A percentile compares a stretch with the other conserved stretches of the same genome.
Evolutionary conservation across 306 rosid species (phyloP).

Genomic region (Spatholobus suberectus): DNA sequence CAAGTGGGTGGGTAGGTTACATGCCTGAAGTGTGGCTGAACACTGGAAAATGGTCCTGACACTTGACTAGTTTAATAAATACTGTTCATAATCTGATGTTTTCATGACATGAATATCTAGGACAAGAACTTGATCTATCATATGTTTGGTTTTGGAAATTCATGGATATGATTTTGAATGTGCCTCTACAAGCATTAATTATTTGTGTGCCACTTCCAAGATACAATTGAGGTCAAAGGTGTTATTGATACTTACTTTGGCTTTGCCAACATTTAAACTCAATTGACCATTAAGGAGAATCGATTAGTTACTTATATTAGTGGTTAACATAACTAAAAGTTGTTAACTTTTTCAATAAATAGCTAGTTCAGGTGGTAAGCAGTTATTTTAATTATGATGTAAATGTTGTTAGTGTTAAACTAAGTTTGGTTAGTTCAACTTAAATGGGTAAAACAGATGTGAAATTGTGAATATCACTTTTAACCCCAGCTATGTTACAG

Average conservation of each 20-base stretch:
- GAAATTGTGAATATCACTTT: not conserved
- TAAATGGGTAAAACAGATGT: not conserved
- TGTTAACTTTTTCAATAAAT: not conserved
- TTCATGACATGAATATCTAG: conserved; percentile 32
- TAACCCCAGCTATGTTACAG: not conserved
- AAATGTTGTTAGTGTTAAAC: not conserved
- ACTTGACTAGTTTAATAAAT: conserved; percentile 27
- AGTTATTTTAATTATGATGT: conserved; percentile 17
- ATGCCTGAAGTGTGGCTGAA: conserved; percentile 23
- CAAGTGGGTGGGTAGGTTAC: not conserved
- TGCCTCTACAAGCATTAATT: conserved; percentile 28
- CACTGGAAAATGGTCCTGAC: conserved; percentile 24
- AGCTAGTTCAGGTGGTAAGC: not conserved
- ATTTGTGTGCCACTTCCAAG: not conserved
- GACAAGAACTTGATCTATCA: conserved; percentile 13
- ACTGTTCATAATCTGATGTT: conserved; percentile 30
- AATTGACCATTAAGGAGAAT: conserved; percentile 18
- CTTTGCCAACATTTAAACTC: not conserved
- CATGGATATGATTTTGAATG: conserved; percentile 32
- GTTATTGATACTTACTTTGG: not conserved
- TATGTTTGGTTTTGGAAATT: conserved; percentile 25
- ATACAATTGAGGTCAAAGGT: conserved; percentile 12
- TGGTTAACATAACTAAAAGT: not conserved
- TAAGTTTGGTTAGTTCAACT: conserved; percentile 19
- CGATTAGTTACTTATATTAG: not conserved